phyloP scores from a whole-genome alignment of 768 basidiomycete genomes.

The Hemileccinum rubropunctum region DNA sequence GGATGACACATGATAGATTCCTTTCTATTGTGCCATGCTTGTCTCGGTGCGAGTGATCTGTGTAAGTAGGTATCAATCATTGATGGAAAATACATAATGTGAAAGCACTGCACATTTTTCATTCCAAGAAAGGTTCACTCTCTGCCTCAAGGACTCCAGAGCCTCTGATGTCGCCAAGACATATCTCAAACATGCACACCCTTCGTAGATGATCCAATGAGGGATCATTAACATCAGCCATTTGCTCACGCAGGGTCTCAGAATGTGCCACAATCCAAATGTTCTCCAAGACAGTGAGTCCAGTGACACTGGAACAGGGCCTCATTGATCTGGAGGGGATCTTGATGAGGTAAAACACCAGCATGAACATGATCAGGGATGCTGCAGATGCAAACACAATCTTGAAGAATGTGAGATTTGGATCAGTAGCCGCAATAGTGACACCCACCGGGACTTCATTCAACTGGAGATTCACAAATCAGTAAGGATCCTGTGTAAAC shows the following conservation, averaged over 20 bases:
- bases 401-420: not conserved
- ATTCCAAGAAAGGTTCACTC: not conserved
- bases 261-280: constrained; percentile 13
- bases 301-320: not conserved
- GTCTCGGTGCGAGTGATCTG: no score
- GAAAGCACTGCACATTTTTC: not conserved
- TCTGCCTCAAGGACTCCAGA: not conserved
- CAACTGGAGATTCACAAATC: not conserved
- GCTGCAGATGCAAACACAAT: not conserved
- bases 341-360: not conserved
- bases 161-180: not conserved
- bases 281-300: constrained; percentile 10
- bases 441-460: constrained; percentile 12
- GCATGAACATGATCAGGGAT: constrained; percentile 4
- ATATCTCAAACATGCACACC: constrained; percentile 12
- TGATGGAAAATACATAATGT: no score
- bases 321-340: not conserved
- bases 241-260: not conserved
- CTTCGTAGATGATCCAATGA: not conserved
- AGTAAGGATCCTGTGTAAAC: not conserved
- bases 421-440: not conserved
- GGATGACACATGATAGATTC: no score
- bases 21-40: no score
- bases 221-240: not conserved
- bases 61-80: no score